Evolutionary conservation across 1,284 basidiomycete species (phyloP).

Genomic region (Marasmius sp.): DNA sequence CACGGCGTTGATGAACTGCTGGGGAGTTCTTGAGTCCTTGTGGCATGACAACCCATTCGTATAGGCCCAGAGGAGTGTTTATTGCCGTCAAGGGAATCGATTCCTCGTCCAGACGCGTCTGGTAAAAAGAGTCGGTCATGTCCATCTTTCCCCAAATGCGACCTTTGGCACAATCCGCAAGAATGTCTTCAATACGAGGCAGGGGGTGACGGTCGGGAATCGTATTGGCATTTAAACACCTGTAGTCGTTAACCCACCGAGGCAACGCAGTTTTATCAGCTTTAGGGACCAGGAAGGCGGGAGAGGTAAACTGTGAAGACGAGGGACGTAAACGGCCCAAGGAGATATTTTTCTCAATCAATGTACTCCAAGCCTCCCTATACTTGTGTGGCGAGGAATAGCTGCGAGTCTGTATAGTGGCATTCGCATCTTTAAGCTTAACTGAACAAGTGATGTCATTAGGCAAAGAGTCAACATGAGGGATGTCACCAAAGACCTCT

Average conservation of each 20-base stretch:
- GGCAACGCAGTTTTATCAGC: slow-evolving; percentile 21
- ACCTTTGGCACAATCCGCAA: slow-evolving; percentile 24
- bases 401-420: no score
- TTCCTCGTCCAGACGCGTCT: background rate
- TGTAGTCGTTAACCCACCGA: slow-evolving; percentile 34
- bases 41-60: slow-evolving; percentile 19
- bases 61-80: slow-evolving; percentile 32
- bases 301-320: slow-evolving; percentile 23
- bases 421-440: no score
- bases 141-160: slow-evolving; percentile 19
- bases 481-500: no score
- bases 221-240: slow-evolving; percentile 24
- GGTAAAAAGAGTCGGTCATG: slow-evolving; percentile 8
- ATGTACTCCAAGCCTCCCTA: slow-evolving; percentile 24
- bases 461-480: no score
- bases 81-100: background rate
- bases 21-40: slow-evolving; percentile 30
- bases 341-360: slow-evolving; percentile 25
- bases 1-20: slow-evolving; percentile 27
- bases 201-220: slow-evolving; percentile 21
- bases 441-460: no score
- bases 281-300: slow-evolving; percentile 32
- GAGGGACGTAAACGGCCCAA: slow-evolving; percentile 26
- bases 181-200: slow-evolving; percentile 29
- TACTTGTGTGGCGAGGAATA: no score